These are phyloP conservation scores for Erysimum pusillum DNA, from an alignment of 441 rosid species.

Conservation along the genomic window DNA sequence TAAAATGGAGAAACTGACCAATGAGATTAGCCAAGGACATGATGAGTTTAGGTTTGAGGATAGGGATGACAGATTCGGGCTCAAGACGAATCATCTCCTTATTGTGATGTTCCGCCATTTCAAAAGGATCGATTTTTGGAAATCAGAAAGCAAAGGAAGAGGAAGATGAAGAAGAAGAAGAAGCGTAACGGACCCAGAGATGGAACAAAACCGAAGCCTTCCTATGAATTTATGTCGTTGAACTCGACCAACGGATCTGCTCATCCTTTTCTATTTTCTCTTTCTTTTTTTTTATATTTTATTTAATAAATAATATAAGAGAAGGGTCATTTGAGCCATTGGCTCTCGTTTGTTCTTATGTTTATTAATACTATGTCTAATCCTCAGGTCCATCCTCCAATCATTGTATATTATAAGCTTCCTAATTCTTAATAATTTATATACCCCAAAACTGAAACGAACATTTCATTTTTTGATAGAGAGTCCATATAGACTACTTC, in stretches of 20 bases:
- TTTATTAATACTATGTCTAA: neutral
- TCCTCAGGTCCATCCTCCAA: slow-evolving; percentile 13
- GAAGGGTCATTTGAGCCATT: too few species aligned
- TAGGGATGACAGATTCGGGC: slow-evolving; percentile 81
- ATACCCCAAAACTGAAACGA: neutral
- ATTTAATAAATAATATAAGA: too few species aligned
- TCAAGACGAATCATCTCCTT: slow-evolving; percentile 73
- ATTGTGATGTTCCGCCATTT: slow-evolving; percentile 47
- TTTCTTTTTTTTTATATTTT: neutral
- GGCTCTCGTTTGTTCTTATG: too few species aligned
- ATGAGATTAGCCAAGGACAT: slow-evolving; percentile 62
- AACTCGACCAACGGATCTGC: slow-evolving; percentile 40
- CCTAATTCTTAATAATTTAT: neutral
- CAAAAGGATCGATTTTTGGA: slow-evolving; percentile 4
- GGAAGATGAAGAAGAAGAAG: neutral
- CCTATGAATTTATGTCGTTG: slow-evolving; percentile 35
- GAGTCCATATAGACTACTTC: slow-evolving; percentile 13
- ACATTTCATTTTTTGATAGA: neutral
- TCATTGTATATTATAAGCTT: neutral
- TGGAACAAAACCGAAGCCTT: slow-evolving; percentile 19
- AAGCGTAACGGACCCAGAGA: slow-evolving; percentile 26
- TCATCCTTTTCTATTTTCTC: neutral
- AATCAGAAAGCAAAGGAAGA: neutral
- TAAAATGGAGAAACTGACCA: slow-evolving; percentile 49
- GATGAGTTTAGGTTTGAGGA: slow-evolving; percentile 77